Evolutionary conservation across 345 rosid genomes (phyloP), one percentile per base, ranked within the genome.

Genomic region (Eucalyptus cloeziana): DNA sequence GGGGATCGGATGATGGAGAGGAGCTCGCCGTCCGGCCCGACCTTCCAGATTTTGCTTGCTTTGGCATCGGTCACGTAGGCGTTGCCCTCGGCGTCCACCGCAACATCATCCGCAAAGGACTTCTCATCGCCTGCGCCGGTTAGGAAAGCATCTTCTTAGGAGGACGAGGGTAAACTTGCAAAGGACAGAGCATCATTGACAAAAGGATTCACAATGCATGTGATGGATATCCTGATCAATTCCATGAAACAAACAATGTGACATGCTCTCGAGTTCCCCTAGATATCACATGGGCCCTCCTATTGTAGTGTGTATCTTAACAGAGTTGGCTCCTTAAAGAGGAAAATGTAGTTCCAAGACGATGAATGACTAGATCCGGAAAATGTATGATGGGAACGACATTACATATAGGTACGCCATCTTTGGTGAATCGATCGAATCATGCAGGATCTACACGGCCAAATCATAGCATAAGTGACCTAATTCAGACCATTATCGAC

Each of bases 31-130:
- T 94, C 86, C 3, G 85, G 92, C 24, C 96, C 95, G 12, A 97
- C 96, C 89, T 94, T 94, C 99, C 98, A 97, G 12, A 97, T 93
- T 90, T 95, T 95, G 88, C 94, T 94, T 5, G 83, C 94, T 90
- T 89, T 94, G 30, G 91, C 96, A 87, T 97, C 99, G 0, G 99
- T 96, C 5, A 97, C 94, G 83, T 97, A 97, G 5, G 97, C 95
- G 87, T 93, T 94, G 44, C 99, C 99, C 86, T 94, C 91, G 86
- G 92, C 90, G 64, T 97, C 99, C 2, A 96, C 91, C 1, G 96
- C 97, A 12, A 96, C 97, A 88, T 97, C 99, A 43, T 97, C 97
- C 25, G 99, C 99, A 30, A 94, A 93, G 33, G 97, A 86, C 89
- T 93, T 97, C 92, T 92, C 98, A 40, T 76, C 85, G 27, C 85